Evolutionary conservation across 2,329 filamentous ascomycete species (phyloP).

Genomic region (Orbilia oligospora): DNA sequence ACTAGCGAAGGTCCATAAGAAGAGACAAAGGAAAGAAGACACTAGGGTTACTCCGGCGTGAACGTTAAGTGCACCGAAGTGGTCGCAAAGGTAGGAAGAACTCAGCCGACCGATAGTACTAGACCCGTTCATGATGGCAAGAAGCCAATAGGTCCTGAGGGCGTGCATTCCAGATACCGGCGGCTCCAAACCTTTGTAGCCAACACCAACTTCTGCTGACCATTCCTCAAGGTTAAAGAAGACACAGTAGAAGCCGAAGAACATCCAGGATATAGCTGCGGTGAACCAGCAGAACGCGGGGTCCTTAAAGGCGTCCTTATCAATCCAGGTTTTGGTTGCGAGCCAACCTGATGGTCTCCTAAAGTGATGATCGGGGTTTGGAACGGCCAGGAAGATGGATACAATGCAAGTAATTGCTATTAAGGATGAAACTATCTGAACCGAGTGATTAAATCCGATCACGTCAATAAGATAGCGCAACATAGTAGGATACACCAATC

Average conservation of each 20-base stretch:
- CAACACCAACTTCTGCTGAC: conserved; percentile 40
- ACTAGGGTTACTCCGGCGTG: conserved; percentile 42
- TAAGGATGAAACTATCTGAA: conserved; percentile 34
- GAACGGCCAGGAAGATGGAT: conserved; percentile 47
- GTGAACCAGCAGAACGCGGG: conserved; percentile 56
- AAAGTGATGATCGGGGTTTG: conserved; percentile 52
- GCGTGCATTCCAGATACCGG: conserved; percentile 37
- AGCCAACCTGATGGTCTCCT: conserved; percentile 40
- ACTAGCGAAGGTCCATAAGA: conserved; percentile 55
- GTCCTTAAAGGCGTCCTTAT: conserved; percentile 44
- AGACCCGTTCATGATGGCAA: conserved; percentile 56
- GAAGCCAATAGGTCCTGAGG: conserved; percentile 46
- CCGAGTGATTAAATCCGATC: conserved; percentile 47
- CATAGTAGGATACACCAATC: conserved; percentile 57
- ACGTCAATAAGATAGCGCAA: conserved; percentile 47
- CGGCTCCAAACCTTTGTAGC: conserved; percentile 34
- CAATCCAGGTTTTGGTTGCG: conserved; percentile 44
- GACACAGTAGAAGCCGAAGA: conserved; percentile 58
- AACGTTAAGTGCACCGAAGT: conserved; percentile 56
- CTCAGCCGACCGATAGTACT: conserved; percentile 58
- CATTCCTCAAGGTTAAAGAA: conserved; percentile 59
- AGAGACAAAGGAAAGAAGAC: conserved; percentile 49
- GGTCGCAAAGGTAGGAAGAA: conserved; percentile 54
- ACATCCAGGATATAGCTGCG: conserved; percentile 51
- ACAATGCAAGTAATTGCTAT: conserved; percentile 48